These are phyloP conservation scores for Suillus decipiens DNA, from an alignment of 768 basidiomycete species.

Conservation along the genomic window DNA sequence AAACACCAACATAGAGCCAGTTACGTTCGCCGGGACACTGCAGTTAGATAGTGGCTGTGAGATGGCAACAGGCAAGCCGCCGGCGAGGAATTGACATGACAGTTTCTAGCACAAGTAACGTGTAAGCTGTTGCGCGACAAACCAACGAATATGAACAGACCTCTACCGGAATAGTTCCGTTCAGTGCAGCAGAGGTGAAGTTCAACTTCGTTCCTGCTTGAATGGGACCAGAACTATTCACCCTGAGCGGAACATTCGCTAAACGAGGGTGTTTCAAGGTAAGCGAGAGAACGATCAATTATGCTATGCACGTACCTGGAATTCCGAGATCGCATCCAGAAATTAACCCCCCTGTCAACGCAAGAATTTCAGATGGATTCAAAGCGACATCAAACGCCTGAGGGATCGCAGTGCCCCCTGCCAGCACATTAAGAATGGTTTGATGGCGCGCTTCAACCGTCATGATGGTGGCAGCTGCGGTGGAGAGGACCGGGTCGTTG, in stretches of 20 bases:
- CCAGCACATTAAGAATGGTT: slow-evolving; percentile 72
- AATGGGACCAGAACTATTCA: slow-evolving; percentile 66
- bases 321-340: slow-evolving; percentile 67
- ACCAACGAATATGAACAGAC: slow-evolving; percentile 32
- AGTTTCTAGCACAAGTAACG: slow-evolving; percentile 42
- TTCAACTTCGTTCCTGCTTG: slow-evolving; percentile 59
- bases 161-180: slow-evolving; percentile 44
- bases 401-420: slow-evolving; percentile 57
- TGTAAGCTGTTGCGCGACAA: slow-evolving; percentile 7
- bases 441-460: slow-evolving; percentile 86
- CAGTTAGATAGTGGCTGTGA: slow-evolving; percentile 61
- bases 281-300: neutral
- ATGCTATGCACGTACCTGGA: slow-evolving; percentile 39
- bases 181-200: slow-evolving; percentile 60
- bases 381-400: slow-evolving; percentile 73
- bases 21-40: slow-evolving; percentile 62
- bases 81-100: slow-evolving; percentile 77
- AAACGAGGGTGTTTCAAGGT: neutral
- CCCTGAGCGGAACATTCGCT: slow-evolving; percentile 60
- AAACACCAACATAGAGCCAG: slow-evolving; percentile 75
- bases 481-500: slow-evolving; percentile 57
- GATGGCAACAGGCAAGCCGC: slow-evolving; percentile 56
- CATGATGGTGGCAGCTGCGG: slow-evolving; percentile 71
- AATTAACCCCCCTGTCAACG: slow-evolving; percentile 68
- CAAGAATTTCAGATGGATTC: slow-evolving; percentile 68